Base-by-base conservation (phyloP, 345 rosid genomes). In the Brassica incana region DNA sequence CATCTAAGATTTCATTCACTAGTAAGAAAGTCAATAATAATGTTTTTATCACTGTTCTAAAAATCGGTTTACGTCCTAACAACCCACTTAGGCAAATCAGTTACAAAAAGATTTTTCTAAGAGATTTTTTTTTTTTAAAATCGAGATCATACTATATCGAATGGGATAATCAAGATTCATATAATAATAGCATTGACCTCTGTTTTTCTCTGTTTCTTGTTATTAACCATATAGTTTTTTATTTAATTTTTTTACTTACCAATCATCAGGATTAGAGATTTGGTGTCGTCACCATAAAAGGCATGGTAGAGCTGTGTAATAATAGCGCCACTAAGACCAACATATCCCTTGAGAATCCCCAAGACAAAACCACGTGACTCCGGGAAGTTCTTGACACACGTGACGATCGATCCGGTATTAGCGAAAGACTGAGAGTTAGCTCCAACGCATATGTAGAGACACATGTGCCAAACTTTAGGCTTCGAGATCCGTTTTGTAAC, bases 341-440 rank as follows among this genome's bases (percentile, higher is more conserved):
- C 86, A 45, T 83, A 84, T 2, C 88, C 89, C 60, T 88, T 88
- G 73, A 86, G 80, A 32, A 88, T 75, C 78, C 91, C 91, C 67
- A 88, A 65, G 62, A 86, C 83, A 65, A 83, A 80, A 15, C 88
- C 89, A 72, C 89, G 74, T 71, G 85, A 83, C 50, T 86, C 88
- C 11, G 91, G 91, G 86, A 88, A 88, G 76, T 86, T 88, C 72
- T 85, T 85, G n/a, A 88, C 91, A 69, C 83, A 83, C 59, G 91
- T 86, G 71, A 86, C 89, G 0, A 85, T 73, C 5, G 86, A 80
- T 10, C 91, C 89, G 0, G 89, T 88, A 8, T 86, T 86, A 69
- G 89, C 85, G 15, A 86, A 88, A 0, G 91, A 79, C 74, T 85
- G 91, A 0, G 91, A 88, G 78, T 88, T 88, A 3, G 91, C 86